Conservation (phyloP, 257 asterid genomes). For the Craterostigma plantagineum region DNA sequence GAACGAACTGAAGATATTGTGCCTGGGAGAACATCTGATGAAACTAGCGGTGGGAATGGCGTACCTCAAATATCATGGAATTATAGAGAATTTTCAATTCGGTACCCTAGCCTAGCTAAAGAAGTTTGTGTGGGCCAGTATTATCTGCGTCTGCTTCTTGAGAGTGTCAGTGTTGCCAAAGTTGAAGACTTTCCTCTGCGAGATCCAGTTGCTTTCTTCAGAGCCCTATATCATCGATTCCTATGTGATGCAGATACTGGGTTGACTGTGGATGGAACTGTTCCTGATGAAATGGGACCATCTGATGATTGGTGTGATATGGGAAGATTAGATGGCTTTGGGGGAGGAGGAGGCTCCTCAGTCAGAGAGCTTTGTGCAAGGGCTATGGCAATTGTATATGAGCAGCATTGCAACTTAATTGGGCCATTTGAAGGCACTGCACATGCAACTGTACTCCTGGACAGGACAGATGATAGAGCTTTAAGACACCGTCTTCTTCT, state of each 20-base stretch:
- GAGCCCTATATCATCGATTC: constrained; percentile 94
- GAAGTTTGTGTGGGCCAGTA: constrained; percentile 99
- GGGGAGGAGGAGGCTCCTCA: constrained; percentile 97
- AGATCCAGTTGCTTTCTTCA: constrained; percentile 85
- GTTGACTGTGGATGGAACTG: constrained; percentile 84
- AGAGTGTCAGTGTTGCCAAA: constrained; percentile 66
- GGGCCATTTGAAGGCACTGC: constrained; percentile 98
- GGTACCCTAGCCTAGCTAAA: constrained; percentile 89
- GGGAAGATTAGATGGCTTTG: constrained; percentile 98
- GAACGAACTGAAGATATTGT: constrained; percentile 89
- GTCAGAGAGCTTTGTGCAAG: constrained; percentile 99
- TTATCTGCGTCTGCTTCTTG: constrained; percentile 89
- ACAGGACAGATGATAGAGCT: constrained; percentile 96
- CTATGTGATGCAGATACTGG: constrained; percentile 98
- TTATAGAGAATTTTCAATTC: constrained; percentile 76
- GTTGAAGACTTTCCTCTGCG: constrained; percentile 95
- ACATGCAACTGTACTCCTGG: constrained; percentile 87
- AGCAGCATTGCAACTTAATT: constrained; percentile 59
- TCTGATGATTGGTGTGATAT: constrained; percentile 99
- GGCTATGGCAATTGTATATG: constrained; percentile 98
- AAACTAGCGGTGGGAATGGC: constrained; percentile 36
- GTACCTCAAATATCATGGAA: constrained; percentile 91
- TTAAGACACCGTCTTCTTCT: constrained; percentile 96
- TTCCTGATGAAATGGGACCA: constrained; percentile 97
- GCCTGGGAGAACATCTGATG: constrained; percentile 60